Evolutionary conservation across 371 early-diverging fungal species (phyloP), one percentile per base, ranked within the genome.

Genomic region (Zopfochytrium polystomum): DNA sequence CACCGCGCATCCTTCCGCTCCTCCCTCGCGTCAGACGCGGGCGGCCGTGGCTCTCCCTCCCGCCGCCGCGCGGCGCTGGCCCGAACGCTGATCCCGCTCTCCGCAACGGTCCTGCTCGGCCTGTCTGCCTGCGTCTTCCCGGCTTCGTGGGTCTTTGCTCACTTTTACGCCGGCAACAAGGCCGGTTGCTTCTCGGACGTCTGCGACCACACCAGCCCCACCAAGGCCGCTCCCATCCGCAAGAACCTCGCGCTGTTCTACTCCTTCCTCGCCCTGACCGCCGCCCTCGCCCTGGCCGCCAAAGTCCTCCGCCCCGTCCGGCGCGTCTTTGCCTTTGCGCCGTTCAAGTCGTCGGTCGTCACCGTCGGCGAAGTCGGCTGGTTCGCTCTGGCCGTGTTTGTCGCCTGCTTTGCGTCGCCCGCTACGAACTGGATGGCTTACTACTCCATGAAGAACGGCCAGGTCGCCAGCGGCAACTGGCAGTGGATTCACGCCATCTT

Each of bases 191-290:
- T 18, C 7, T 38, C 7, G 11, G 38, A 7, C 18, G 38, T 55
- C 2, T 62, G 62, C 49, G 38, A 54, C 34, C 47, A 62, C n/a
- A 9, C 25, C 26, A 31, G 4, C 15, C 13, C 32, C 4, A 29
- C 58, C 11, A 23, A 13, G 46, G 26, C 11, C 1, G n/a, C 31
- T 11, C 49, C 31, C 2, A 20, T 47, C 11, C 48, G 22, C 20
- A 13, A 58, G 11, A 29, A 20, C 20, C 18, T 58, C 7, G 9
- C 34, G 34, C 11, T 47, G 20, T 58, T 49, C 33, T 58, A 58
- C 34, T n/a, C 22, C 20, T 49, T 58, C 59, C 50, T 58, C 20
- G 59, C 59, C 15, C 32, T 55, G 23, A 20, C 49, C 15, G 55
- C 49, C 55, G 11, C 49, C 23, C 18, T 50, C 48, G 18, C 9